These are phyloP conservation scores for Macadamia integrifolia DNA, from an alignment of 164 flowering plant species.

Conservation along the genomic window DNA sequence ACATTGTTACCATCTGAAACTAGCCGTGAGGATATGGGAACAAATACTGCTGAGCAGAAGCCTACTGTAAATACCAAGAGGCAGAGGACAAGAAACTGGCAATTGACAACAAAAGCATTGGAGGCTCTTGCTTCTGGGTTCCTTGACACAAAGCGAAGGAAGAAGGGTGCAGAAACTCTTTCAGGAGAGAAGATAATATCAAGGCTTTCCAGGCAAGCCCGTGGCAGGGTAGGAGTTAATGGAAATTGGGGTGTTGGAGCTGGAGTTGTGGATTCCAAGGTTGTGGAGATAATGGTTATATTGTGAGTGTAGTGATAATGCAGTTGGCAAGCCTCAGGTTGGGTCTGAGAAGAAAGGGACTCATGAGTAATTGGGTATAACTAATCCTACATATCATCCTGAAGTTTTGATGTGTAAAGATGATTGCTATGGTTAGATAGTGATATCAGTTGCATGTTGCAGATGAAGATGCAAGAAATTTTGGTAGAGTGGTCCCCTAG, in stretches of 20 bases:
- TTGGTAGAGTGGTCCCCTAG: background rate
- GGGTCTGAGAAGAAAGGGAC: conserved; percentile 17
- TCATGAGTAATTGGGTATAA: conserved; percentile 13
- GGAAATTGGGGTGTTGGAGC: conserved; percentile 15
- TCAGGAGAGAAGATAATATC: background rate
- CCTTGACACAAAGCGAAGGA: conserved; percentile 21
- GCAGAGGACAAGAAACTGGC: conserved; percentile 67
- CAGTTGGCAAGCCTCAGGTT: conserved; percentile 18
- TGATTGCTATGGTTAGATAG: conserved; percentile 10
- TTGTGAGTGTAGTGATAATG: conserved; percentile 20
- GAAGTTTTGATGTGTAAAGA: conserved; percentile 15
- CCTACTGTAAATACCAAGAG: conserved; percentile 29
- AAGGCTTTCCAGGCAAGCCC: conserved; percentile 32
- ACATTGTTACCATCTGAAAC: conserved; percentile 8
- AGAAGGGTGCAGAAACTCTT: conserved; percentile 21
- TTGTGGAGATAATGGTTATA: conserved; percentile 20
- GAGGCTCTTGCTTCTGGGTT: conserved; percentile 65
- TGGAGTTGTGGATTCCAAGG: conserved; percentile 15
- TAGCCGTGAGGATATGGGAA: conserved; percentile 6
- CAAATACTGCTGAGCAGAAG: conserved; percentile 24
- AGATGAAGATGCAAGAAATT: background rate
- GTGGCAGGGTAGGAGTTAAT: conserved; percentile 13
- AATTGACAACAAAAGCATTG: conserved; percentile 51
- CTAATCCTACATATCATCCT: conserved; percentile 13
- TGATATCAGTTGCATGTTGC: background rate